Evolutionary conservation across 257 asterid species (phyloP).

Genomic region (Solanum habrochaites): DNA sequence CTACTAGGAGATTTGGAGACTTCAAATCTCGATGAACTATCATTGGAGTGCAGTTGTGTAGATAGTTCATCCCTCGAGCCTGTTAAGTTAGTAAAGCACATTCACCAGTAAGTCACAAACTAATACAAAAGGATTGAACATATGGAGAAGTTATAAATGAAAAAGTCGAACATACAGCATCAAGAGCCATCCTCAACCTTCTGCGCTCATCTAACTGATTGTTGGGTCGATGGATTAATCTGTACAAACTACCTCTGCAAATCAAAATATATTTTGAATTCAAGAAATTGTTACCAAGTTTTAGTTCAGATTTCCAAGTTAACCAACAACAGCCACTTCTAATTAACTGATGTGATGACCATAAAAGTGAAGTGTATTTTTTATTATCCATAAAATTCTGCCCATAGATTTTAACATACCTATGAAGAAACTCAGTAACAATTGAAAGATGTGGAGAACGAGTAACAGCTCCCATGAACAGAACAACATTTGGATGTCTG

Average conservation of each 20-base stretch:
- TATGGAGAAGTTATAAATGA: neutral
- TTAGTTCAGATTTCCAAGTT: neutral
- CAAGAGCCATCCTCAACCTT: conserved; percentile 90
- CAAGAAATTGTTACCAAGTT: neutral
- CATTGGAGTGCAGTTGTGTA: conserved; percentile 81
- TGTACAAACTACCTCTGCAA: conserved; percentile 93
- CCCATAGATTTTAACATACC: conserved; percentile 37
- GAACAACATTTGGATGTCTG: conserved; percentile 92
- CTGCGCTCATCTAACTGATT: conserved; percentile 88
- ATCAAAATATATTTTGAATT: conserved; percentile 10
- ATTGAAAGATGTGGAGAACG: conserved; percentile 96
- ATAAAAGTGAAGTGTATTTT: neutral
- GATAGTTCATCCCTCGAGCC: conserved; percentile 98
- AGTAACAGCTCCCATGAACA: conserved; percentile 96
- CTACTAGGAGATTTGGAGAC: conserved; percentile 97
- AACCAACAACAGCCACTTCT: neutral
- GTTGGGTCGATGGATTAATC: conserved; percentile 85
- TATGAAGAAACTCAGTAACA: conserved; percentile 87
- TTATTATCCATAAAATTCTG: neutral
- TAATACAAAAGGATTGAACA: neutral
- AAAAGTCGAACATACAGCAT: conserved; percentile 56
- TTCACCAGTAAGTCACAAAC: conserved; percentile 2
- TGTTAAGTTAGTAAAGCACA: conserved; percentile 9
- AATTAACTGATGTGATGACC: neutral
- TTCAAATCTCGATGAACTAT: conserved; percentile 95